A percentile compares a stretch with the other conserved stretches of the same genome.
phyloP scores from a whole-genome alignment of 2,329 filamentous ascomycete genomes.

The Plectosphaerella sp. region DNA sequence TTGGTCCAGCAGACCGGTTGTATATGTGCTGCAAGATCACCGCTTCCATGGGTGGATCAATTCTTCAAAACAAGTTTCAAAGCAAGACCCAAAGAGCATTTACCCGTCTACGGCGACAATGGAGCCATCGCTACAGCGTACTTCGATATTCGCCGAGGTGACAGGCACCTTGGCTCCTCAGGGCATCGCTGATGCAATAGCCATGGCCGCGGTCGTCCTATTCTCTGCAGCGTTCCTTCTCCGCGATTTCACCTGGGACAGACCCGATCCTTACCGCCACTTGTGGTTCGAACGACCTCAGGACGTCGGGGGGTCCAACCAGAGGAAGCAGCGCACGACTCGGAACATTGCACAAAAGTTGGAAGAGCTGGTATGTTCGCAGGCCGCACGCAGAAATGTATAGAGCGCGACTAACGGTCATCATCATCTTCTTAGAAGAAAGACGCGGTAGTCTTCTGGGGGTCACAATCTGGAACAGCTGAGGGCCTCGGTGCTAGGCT shows the following conservation, averaged over 20 bases:
- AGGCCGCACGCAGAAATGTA: not conserved
- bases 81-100: no score
- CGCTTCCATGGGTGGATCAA: no score
- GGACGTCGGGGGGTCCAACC: constrained; percentile 62
- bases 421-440: constrained; percentile 52
- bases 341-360: constrained; percentile 93
- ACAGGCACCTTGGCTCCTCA: no score
- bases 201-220: no score
- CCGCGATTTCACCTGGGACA: constrained; percentile 39
- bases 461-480: constrained; percentile 95
- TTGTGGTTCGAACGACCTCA: constrained; percentile 46
- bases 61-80: no score
- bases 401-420: not conserved
- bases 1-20: no score
- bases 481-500: constrained; percentile 96
- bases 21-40: no score
- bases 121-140: no score
- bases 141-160: no score
- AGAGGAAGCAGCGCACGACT: constrained; percentile 70
- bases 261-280: constrained; percentile 42
- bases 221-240: constrained; percentile 29
- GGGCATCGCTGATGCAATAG: no score
- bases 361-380: constrained; percentile 60
- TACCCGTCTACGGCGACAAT: no score
- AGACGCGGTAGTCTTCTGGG: constrained; percentile 98